A percentile compares a stretch with the other conserved stretches of the same genome.
Evolutionary conservation across 2,329 filamentous ascomycete genomes (phyloP).

Genomic region (Apiospora hydei): DNA sequence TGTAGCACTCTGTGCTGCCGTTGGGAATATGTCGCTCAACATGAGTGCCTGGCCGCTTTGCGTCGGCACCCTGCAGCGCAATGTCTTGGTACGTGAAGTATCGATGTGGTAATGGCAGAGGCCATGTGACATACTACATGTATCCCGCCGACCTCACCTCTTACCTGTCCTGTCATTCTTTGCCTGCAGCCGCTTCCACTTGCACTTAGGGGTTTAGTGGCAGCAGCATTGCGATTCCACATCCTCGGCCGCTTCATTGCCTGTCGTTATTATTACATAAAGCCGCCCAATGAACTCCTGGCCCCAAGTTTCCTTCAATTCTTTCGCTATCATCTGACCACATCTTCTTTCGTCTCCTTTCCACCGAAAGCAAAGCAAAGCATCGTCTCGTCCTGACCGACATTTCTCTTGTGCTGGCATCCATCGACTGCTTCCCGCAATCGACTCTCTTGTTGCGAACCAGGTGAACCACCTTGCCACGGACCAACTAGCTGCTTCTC

Average conservation of each 20-base stretch:
- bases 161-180: conserved; percentile 25
- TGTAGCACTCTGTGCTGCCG: not conserved
- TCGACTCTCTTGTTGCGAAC: conserved; percentile 20
- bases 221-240: conserved; percentile 24
- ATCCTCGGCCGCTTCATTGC: conserved; percentile 8
- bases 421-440: conserved; percentile 27
- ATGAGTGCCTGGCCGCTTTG: conserved; percentile 32
- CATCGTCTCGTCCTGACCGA: conserved; percentile 3
- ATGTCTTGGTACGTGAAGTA: conserved; percentile 9
- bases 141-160: conserved; percentile 22
- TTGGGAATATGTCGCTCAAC: not conserved
- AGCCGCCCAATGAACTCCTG: conserved; percentile 3
- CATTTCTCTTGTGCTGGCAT: conserved; percentile 7
- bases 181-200: conserved; percentile 50
- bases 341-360: conserved; percentile 7
- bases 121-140: conserved; percentile 33
- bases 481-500: conserved; percentile 12
- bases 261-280: conserved; percentile 18
- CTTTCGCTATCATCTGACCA: conserved; percentile 19
- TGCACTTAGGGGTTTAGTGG: conserved; percentile 66
- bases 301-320: conserved; percentile 14
- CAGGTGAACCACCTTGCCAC: conserved; percentile 8
- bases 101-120: conserved; percentile 2
- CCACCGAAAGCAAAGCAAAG: not conserved
- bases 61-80: conserved; percentile 31